These are phyloP conservation scores for Blepharisma stoltei DNA, from an alignment of 73 alveolate species.

Conservation along the genomic window DNA sequence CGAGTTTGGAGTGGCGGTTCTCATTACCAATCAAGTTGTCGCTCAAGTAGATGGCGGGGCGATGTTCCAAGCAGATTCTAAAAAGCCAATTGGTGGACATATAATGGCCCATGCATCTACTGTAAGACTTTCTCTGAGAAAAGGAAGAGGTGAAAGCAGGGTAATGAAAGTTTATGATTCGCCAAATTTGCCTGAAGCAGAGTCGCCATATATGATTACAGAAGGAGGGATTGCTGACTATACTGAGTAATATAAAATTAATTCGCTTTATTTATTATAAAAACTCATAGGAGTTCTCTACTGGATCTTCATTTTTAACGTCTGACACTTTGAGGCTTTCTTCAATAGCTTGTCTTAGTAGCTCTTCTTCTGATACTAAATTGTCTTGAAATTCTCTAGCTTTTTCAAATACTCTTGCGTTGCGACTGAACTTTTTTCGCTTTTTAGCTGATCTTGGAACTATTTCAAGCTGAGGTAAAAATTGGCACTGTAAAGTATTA, in stretches of 20 bases:
- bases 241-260: slow-evolving; percentile 36
- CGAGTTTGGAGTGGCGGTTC: slow-evolving; percentile 96
- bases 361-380: neutral
- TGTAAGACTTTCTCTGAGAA: slow-evolving; percentile 91
- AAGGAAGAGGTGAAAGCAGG: slow-evolving; percentile 94
- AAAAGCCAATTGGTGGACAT: slow-evolving; percentile 99
- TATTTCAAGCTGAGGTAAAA: slow-evolving; percentile 21
- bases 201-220: slow-evolving; percentile 83
- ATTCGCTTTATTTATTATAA: too few relatives aligned
- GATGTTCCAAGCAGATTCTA: slow-evolving; percentile 86
- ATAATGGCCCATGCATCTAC: slow-evolving; percentile 98
- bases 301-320: neutral
- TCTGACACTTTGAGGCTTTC: neutral
- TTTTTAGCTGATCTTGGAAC: neutral
- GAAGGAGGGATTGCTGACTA: slow-evolving; percentile 89
- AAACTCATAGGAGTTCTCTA: neutral
- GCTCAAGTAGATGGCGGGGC: slow-evolving; percentile 95
- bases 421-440: neutral
- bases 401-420: too few relatives aligned
- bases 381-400: too few relatives aligned
- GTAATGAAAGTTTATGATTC: slow-evolving; percentile 90
- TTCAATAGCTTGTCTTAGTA: slow-evolving; percentile 2
- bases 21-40: slow-evolving; percentile 96
- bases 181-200: slow-evolving; percentile 95
- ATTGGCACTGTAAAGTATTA: slow-evolving; percentile 12